Conservation (phyloP, 495 filamentous ascomycete genomes). For the Penicillium lividum region DNA sequence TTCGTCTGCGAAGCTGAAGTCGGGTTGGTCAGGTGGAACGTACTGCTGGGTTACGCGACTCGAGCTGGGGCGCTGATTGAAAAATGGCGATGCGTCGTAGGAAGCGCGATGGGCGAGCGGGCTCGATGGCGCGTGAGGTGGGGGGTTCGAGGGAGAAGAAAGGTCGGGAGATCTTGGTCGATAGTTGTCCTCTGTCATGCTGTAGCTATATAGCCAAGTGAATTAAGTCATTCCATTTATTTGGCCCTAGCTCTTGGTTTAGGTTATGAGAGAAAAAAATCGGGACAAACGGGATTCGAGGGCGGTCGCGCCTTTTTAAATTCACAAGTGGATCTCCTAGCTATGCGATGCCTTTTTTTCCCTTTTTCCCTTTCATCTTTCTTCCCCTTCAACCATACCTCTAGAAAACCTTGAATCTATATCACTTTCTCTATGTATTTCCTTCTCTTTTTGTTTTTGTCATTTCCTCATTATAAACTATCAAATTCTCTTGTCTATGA, state of each 20-base stretch:
- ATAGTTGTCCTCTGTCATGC: slow-evolving; percentile 35
- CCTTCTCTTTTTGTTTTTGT: background rate
- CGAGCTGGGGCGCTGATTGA: slow-evolving; percentile 36
- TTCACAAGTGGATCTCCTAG: slow-evolving; percentile 19
- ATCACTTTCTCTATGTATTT: slow-evolving; percentile 14
- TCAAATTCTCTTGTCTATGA: slow-evolving; percentile 31
- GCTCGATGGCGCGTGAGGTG: slow-evolving; percentile 35
- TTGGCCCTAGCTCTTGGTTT: slow-evolving; percentile 25
- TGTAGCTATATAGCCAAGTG: slow-evolving; percentile 11
- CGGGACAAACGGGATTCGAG: slow-evolving; percentile 8
- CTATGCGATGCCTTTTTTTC: slow-evolving; percentile 6
- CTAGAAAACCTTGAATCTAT: background rate
- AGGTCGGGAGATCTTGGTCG: slow-evolving; percentile 32
- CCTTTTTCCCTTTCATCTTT: slow-evolving; percentile 31
- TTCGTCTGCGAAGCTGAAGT: slow-evolving; percentile 29
- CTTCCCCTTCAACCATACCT: slow-evolving; percentile 14
- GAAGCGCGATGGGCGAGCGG: slow-evolving; percentile 43
- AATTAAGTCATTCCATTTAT: slow-evolving; percentile 6
- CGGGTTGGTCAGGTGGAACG: slow-evolving; percentile 32
- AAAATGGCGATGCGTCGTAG: slow-evolving; percentile 45
- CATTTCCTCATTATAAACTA: slow-evolving; percentile 19
- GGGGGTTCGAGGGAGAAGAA: slow-evolving; percentile 27
- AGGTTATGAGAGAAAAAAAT: slow-evolving; percentile 11
- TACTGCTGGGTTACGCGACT: slow-evolving; percentile 38
- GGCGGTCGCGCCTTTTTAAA: slow-evolving; percentile 36